These are phyloP conservation scores for Thielaviopsis cerberus DNA, from an alignment of 2,329 filamentous ascomycete genomes.

Conservation along the genomic window DNA sequence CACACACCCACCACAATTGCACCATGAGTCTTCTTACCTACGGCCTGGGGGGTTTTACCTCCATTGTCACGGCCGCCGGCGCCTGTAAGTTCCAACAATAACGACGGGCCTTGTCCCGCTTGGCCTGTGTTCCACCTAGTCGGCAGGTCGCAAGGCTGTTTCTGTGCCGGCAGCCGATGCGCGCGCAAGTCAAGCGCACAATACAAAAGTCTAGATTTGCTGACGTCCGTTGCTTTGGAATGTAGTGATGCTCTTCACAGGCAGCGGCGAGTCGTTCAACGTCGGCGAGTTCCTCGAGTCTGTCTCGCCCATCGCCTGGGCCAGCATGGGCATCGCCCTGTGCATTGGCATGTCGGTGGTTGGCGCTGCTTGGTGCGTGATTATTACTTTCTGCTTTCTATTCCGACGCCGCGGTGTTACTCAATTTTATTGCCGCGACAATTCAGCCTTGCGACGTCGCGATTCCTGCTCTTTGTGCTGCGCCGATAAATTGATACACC, in stretches of 20 bases:
- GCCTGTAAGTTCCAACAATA: slow-evolving; percentile 42
- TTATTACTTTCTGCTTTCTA: slow-evolving; percentile 9
- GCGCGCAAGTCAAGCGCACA: neutral
- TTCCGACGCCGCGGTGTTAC: neutral
- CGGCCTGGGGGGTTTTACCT: slow-evolving; percentile 47
- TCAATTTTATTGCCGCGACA: neutral
- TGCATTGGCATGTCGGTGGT: slow-evolving; percentile 95
- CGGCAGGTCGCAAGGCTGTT: too few species aligned
- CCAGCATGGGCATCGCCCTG: slow-evolving; percentile 70
- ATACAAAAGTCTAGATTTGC: neutral
- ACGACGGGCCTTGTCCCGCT: neutral
- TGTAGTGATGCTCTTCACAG: slow-evolving; percentile 94
- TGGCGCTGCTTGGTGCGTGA: slow-evolving; percentile 81
- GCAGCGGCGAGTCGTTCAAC: slow-evolving; percentile 89
- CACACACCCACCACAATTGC: slow-evolving; percentile 10
- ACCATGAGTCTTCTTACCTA: slow-evolving; percentile 55
- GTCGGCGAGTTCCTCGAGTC: slow-evolving; percentile 89
- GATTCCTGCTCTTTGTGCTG: neutral
- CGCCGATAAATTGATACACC: neutral
- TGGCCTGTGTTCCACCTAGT: too few species aligned
- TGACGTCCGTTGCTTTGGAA: neutral
- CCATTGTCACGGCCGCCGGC: slow-evolving; percentile 55
- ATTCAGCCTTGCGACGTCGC: neutral
- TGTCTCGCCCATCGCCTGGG: slow-evolving; percentile 88
- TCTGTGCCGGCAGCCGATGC: neutral